Percentiles rank a stretch among this genome's conserved stretches.
Evolutionary conservation across 2,329 filamentous ascomycete genomes (phyloP).

Genomic region (Aspergillus niger): DNA sequence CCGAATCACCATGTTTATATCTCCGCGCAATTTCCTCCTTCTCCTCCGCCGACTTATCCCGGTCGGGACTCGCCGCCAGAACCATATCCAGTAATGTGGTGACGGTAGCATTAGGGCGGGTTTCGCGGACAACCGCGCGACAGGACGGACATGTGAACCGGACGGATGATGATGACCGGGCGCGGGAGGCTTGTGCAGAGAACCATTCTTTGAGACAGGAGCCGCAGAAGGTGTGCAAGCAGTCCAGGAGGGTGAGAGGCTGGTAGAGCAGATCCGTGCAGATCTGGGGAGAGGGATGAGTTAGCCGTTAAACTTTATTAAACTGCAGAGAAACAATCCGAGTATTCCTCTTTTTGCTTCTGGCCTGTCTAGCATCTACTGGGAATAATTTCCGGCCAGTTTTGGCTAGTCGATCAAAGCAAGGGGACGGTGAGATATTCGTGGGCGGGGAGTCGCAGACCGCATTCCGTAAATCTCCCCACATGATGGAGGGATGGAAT

Average conservation of each 20-base stretch:
- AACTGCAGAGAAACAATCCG: background rate
- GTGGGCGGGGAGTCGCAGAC: background rate
- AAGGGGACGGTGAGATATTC: background rate
- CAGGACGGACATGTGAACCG: constrained; percentile 91
- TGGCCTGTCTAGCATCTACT: no score
- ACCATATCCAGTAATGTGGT: constrained; percentile 89
- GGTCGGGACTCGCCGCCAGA: constrained; percentile 74
- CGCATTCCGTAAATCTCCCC: constrained; percentile 7
- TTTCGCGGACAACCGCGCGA: constrained; percentile 80
- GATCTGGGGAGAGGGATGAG: constrained; percentile 61
- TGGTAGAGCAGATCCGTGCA: constrained; percentile 94
- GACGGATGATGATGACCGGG: constrained; percentile 42
- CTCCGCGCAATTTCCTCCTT: constrained; percentile 72
- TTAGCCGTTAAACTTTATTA: no score
- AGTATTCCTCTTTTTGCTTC: background rate
- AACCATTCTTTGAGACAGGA: constrained; percentile 98
- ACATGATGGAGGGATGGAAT: background rate
- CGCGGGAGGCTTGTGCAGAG: constrained; percentile 68
- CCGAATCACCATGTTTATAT: constrained; percentile 79
- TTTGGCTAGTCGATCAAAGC: background rate
- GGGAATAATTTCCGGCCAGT: no score
- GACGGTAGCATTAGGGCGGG: constrained; percentile 85
- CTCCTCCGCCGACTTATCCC: constrained; percentile 69
- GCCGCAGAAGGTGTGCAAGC: constrained; percentile 93
- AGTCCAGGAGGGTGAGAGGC: constrained; percentile 87